Evolutionary conservation across 495 filamentous ascomycete species (phyloP).

Genomic region (Penicillium cosmopolitanum): DNA sequence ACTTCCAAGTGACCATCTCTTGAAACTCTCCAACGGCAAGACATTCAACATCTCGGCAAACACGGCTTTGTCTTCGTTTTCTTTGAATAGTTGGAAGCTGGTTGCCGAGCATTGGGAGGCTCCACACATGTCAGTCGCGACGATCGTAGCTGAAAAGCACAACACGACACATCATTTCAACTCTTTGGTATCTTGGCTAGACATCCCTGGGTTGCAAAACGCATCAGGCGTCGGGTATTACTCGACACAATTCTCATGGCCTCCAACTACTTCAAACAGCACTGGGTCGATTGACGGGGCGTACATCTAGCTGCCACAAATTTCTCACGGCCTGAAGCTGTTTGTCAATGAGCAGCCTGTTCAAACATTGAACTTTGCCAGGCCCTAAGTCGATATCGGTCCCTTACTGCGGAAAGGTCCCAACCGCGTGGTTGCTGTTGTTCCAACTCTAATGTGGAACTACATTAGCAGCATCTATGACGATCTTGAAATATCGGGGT

Average conservation of each 20-base stretch:
- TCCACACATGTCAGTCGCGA: too few relatives aligned
- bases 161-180: too few relatives aligned
- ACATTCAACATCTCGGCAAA: too few relatives aligned
- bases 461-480: constrained; percentile 1
- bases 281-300: neutral
- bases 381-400: neutral
- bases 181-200: too few relatives aligned
- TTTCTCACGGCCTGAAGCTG: neutral
- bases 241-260: constrained; percentile 7
- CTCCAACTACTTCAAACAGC: neutral
- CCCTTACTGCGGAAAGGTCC: neutral
- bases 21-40: too few relatives aligned
- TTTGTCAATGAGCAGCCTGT: constrained; percentile 2
- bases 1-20: too few relatives aligned
- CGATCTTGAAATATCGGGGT: neutral
- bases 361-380: neutral
- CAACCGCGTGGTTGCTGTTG: neutral
- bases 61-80: too few relatives aligned
- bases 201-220: too few relatives aligned
- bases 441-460: constrained; percentile 2
- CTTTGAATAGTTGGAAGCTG: too few relatives aligned
- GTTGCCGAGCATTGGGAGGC: too few relatives aligned
- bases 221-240: too few relatives aligned
- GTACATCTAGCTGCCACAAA: neutral
- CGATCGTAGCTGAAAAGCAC: too few relatives aligned